Percentiles rank a stretch among this genome's conserved stretches.
Conservation (phyloP, 2,329 filamentous ascomycete species). For the Tolypocladium sp. region DNA sequence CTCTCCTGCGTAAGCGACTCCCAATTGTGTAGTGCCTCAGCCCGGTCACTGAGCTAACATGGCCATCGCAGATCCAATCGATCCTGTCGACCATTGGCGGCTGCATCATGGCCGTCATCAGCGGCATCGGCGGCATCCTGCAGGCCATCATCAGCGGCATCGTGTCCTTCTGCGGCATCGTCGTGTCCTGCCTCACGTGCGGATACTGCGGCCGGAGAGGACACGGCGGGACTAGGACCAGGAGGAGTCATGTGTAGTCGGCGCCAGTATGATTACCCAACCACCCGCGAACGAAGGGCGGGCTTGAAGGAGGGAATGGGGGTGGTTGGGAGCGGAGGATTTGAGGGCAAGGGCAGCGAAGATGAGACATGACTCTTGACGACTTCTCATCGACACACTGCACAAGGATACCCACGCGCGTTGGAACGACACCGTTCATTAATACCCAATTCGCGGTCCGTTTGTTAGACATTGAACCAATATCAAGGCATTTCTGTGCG, state of each 20-base stretch:
- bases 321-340: neutral
- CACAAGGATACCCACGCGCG: neutral
- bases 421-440: neutral
- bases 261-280: no score
- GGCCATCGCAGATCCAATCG: constrained; percentile 39
- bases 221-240: constrained; percentile 8
- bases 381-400: neutral
- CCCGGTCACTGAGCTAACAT: constrained; percentile 7
- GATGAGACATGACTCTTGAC: neutral
- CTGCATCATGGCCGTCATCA: constrained; percentile 59
- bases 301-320: neutral
- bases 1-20: constrained; percentile 65
- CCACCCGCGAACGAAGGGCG: neutral
- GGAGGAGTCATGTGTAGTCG: constrained; percentile 9
- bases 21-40: neutral
- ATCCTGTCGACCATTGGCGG: constrained; percentile 56
- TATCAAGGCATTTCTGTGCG: neutral
- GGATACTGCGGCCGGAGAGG: constrained; percentile 24
- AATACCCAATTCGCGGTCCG: constrained; percentile 1
- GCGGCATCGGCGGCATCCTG: constrained; percentile 55
- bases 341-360: neutral
- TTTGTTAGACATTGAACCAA: neutral
- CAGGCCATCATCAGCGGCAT: constrained; percentile 60
- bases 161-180: constrained; percentile 54
- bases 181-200: constrained; percentile 57